Base-by-base conservation (phyloP, 2,329 filamentous ascomycete genomes). In the Fusarium irregulare region DNA sequence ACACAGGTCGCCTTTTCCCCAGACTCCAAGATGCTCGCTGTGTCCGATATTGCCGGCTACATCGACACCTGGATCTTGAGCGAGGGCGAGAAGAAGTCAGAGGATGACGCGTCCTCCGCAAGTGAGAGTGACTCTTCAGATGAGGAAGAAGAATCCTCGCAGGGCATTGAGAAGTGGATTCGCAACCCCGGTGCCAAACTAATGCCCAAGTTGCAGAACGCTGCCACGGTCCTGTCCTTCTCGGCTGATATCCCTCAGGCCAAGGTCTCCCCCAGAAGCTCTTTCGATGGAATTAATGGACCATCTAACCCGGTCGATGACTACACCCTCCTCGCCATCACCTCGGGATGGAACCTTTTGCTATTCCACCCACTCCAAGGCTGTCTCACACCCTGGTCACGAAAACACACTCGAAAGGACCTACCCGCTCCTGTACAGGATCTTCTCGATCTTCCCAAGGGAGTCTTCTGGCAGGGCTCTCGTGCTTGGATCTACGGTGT, bases 401-500 rank as follows among this genome's bases (percentile, higher is more conserved):
- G 93, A 70, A 87, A 92, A 40, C 97, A 98, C 78, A 90, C 91
- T 7, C 88, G 90, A n/a, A 86, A 87, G 18, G 87, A 86, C 60
- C 88, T 98, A 21, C 96, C 94, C 0, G 83, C 85, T 5, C 87
- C 92, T 49, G 95, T 97, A 78, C 88, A 86, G 59, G 88, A 89
- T 69, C 87, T 94, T 25, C 88, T 91, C 64, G 94, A 97, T 77
- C 86, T 93, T 44, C 92, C 92, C 56, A 95, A 95, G 83, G 94
- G 94, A 6, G 89, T 90, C 27, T 80, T 97, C 41, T 98, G 95
- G 94, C 92, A 97, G 76, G 84, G 91, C 2, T 83, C 84, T 28
- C 88, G 95, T 16, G 81, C 95, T 10, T 98, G 95, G 93, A 82
- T 98, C 21, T 98, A 97, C 76, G 94, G 95, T 9, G 88, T 89